Evolutionary conservation across 2,329 filamentous ascomycete genomes (phyloP).

Genomic region (Colletotrichum plurivorum): DNA sequence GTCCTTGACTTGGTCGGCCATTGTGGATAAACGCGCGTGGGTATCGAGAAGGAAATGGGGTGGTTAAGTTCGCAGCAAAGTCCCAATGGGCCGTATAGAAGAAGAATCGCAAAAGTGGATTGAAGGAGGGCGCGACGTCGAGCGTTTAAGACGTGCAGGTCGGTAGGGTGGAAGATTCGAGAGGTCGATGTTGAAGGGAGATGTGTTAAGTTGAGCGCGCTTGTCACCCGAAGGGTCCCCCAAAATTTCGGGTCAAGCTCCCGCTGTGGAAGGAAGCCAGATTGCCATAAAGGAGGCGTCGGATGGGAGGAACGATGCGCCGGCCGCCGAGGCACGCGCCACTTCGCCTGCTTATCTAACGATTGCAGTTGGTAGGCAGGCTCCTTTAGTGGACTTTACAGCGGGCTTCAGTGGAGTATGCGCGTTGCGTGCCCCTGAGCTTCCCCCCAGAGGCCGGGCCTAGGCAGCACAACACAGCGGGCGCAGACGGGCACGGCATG

Average conservation of each 20-base stretch:
- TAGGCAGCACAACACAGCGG: not conserved
- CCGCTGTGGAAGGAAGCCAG: conserved; percentile 40
- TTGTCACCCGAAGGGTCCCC: conserved; percentile 34
- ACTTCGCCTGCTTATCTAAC: conserved; percentile 27
- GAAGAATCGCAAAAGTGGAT: conserved; percentile 1
- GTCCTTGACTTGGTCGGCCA: conserved; percentile 79
- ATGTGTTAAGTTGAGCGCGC: conserved; percentile 41
- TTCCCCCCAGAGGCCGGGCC: not conserved
- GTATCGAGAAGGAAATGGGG: conserved; percentile 28
- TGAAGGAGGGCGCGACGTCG: conserved; percentile 33
- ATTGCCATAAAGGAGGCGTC: conserved; percentile 40
- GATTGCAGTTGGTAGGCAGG: conserved; percentile 6
- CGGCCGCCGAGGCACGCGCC: conserved; percentile 30
- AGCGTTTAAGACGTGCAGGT: conserved; percentile 38
- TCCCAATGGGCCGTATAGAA: conserved; percentile 32
- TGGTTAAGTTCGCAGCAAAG: conserved; percentile 18
- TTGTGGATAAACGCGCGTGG: conserved; percentile 50
- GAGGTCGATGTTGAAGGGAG: conserved; percentile 37
- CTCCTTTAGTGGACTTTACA: conserved; percentile 14
- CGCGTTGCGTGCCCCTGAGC: conserved; percentile 17
- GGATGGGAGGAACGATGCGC: conserved; percentile 36
- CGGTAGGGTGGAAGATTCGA: conserved; percentile 39
- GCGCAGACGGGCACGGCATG: not conserved
- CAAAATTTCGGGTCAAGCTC: conserved; percentile 39
- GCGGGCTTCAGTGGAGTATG: not conserved